Evolutionary conservation across 805 yeast species (phyloP).

Genomic region (Ogataea neopini): DNA sequence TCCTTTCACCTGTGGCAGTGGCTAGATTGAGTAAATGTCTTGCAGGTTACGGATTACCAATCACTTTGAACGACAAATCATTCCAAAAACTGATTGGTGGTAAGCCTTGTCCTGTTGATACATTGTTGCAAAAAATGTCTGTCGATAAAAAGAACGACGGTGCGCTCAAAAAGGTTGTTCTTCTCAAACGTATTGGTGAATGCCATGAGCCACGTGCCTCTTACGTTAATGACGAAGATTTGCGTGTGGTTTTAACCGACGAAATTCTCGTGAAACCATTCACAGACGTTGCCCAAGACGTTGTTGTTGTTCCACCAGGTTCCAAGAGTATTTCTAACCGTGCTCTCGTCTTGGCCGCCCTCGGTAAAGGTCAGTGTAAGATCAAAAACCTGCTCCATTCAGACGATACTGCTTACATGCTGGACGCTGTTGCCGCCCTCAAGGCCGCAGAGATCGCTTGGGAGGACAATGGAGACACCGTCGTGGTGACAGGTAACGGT

Average conservation of each 20-base stretch:
- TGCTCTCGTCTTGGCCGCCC: conserved; percentile 89
- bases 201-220: conserved; percentile 90
- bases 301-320: conserved; percentile 83
- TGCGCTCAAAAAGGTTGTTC: conserved; percentile 79
- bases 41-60: conserved; percentile 83
- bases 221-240: conserved; percentile 74
- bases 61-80: conserved; percentile 68
- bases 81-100: conserved; percentile 68
- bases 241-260: conserved; percentile 80
- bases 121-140: conserved; percentile 80
- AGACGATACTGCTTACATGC: conserved; percentile 95
- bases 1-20: conserved; percentile 89
- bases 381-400: conserved; percentile 88
- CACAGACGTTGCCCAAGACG: conserved; percentile 37
- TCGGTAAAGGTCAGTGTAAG: conserved; percentile 81
- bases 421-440: conserved; percentile 76
- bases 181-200: conserved; percentile 81
- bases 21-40: conserved; percentile 84
- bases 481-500: conserved; percentile 81
- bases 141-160: conserved; percentile 98
- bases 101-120: conserved; percentile 75
- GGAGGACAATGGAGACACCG: conserved; percentile 89
- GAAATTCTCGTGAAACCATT: conserved; percentile 71
- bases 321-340: conserved; percentile 96
- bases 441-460: conserved; percentile 80